Evolutionary conservation across 176 grass and related monocot genomes (phyloP).

Genomic region (Carex parvula): DNA sequence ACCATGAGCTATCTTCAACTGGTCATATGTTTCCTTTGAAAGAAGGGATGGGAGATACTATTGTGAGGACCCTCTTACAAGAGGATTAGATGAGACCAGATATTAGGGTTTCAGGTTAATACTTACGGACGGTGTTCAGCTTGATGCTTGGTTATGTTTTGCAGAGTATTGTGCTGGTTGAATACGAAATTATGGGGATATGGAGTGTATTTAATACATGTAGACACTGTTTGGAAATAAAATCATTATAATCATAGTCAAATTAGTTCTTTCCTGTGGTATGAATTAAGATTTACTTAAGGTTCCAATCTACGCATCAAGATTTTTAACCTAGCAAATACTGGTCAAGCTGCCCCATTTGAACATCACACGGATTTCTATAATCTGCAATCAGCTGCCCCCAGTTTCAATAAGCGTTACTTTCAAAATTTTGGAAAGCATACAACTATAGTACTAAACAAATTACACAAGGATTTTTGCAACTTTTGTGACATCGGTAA

Average conservation of each 20-base stretch:
- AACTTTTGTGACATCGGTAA: background rate
- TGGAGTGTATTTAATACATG: background rate
- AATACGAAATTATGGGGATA: background rate
- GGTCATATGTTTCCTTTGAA: slow-evolving; percentile 64
- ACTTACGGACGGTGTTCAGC: background rate
- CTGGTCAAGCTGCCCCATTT: background rate
- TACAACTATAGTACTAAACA: background rate
- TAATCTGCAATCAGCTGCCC: background rate
- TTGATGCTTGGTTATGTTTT: background rate
- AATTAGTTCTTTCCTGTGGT: background rate
- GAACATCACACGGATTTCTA: background rate
- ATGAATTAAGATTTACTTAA: background rate
- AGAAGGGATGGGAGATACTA: slow-evolving; percentile 55
- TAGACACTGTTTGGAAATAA: background rate
- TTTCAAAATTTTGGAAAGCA: background rate
- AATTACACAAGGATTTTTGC: background rate
- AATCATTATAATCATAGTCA: background rate
- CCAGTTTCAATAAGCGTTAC: background rate
- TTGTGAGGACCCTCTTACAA: slow-evolving; percentile 48
- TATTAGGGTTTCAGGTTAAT: background rate
- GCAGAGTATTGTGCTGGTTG: background rate
- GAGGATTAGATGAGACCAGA: slow-evolving; percentile 19
- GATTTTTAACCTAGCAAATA: background rate
- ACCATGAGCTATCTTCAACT: slow-evolving; percentile 67
- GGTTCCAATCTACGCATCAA: background rate